Percentiles rank a stretch among this genome's conserved stretches.
phyloP scores from a whole-genome alignment of 306 rosid species.

The Lathyrus aphaca region DNA sequence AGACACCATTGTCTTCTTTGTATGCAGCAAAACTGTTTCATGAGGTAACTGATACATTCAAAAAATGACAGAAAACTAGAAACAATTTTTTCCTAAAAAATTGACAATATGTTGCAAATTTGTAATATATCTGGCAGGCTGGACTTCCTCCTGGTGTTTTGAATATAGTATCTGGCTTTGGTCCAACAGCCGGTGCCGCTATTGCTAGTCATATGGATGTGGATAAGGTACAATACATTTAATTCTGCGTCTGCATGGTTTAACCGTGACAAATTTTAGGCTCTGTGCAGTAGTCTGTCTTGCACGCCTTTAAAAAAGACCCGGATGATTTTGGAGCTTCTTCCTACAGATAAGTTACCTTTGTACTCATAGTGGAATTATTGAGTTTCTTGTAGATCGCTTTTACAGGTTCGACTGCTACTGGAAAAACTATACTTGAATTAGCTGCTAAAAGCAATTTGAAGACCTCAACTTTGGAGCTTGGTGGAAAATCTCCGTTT shows the following conservation, averaged over 20 bases:
- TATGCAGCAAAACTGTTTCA: constrained; percentile 63
- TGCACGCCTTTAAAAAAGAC: too few relatives aligned
- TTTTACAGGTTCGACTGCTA: constrained; percentile 61
- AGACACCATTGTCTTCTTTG: constrained; percentile 84
- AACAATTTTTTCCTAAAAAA: background rate
- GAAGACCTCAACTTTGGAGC: constrained; percentile 69
- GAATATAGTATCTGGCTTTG: background rate
- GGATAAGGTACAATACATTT: background rate
- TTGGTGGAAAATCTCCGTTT: constrained; percentile 80
- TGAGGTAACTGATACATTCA: constrained; percentile 53
- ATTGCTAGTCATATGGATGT: constrained; percentile 2
- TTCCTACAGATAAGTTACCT: too few relatives aligned
- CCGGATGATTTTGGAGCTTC: background rate
- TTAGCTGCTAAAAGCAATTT: constrained; percentile 71
- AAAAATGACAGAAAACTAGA: background rate
- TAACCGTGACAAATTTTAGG: too few relatives aligned
- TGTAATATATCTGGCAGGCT: background rate
- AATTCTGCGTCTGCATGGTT: background rate
- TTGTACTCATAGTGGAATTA: background rate
- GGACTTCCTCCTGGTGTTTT: background rate
- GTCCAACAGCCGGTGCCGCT: background rate
- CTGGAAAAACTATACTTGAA: constrained; percentile 58
- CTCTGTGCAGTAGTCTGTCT: too few relatives aligned
- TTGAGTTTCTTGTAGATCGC: constrained; percentile 48
- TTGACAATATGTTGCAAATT: background rate